Percentiles rank a stretch among this genome's conserved stretches.
Evolutionary conservation across 345 rosid genomes (phyloP).

Genomic region (Combretum micranthum): DNA sequence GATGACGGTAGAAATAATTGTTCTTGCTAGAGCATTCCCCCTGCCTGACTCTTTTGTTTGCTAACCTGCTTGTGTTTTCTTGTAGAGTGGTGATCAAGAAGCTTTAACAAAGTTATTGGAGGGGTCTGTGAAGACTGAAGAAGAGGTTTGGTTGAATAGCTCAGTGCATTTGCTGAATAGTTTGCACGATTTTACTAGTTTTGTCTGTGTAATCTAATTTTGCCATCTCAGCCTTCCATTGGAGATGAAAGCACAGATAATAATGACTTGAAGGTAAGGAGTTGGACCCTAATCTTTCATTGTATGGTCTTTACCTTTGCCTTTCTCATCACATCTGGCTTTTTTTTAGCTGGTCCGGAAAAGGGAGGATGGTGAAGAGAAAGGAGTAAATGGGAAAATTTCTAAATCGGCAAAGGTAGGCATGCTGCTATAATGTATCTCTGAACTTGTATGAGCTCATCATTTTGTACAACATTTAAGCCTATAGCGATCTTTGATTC

Average conservation of each 20-base stretch:
- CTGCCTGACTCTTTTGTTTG: background rate
- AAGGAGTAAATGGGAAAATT: slow-evolving; percentile 1
- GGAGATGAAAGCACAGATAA: slow-evolving; percentile 3
- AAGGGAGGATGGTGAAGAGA: slow-evolving; percentile 24
- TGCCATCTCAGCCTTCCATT: background rate
- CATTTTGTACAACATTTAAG: no score
- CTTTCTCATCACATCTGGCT: background rate
- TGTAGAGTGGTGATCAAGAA: slow-evolving; percentile 60
- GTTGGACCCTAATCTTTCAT: background rate
- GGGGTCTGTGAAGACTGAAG: slow-evolving; percentile 22
- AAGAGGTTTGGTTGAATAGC: slow-evolving; percentile 20
- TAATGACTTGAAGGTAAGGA: slow-evolving; percentile 1
- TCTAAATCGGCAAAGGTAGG: slow-evolving; percentile 2
- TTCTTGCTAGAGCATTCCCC: no score
- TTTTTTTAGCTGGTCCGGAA: slow-evolving; percentile 16
- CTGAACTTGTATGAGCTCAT: no score
- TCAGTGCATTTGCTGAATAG: no score
- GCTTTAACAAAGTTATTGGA: slow-evolving; percentile 46
- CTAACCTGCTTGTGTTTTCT: slow-evolving; percentile 6
- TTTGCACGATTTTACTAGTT: background rate
- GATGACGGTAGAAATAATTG: no score
- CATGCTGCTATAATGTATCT: no score
- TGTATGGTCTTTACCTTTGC: background rate
- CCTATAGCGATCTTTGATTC: no score
- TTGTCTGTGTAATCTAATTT: background rate